A percentile compares a stretch with the other conserved stretches of the same genome.
phyloP scores from a whole-genome alignment of 495 filamentous ascomycete species.

The Podospora appendiculata region DNA sequence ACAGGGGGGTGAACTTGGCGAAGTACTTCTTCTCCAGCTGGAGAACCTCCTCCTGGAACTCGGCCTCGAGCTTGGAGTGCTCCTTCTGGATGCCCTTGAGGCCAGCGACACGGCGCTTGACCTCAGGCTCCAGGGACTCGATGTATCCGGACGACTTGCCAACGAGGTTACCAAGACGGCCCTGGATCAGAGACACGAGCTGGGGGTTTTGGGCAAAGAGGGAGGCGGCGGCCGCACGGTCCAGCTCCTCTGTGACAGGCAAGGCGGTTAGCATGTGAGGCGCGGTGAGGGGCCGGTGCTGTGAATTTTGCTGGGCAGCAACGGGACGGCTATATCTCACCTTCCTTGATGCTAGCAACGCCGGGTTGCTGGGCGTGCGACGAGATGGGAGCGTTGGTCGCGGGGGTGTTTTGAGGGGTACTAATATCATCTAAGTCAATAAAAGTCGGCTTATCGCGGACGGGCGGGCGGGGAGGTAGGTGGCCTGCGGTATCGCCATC shows the following conservation, averaged over 20 bases:
- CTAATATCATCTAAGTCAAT: constrained; percentile 36
- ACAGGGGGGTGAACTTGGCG: constrained; percentile 94
- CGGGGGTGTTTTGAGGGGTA: constrained; percentile 94
- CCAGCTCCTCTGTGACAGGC: constrained; percentile 67
- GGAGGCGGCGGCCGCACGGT: constrained; percentile 76
- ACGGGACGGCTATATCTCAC: constrained; percentile 37
- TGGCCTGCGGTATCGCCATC: not conserved
- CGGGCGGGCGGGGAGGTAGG: not conserved
- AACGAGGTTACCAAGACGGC: constrained; percentile 86
- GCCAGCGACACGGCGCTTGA: constrained; percentile 88
- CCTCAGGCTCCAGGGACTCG: constrained; percentile 80
- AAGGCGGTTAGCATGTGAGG: constrained; percentile 1
- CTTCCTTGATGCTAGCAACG: constrained; percentile 94
- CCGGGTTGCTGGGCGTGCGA: constrained; percentile 95
- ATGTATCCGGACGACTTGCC: constrained; percentile 96
- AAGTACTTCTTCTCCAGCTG: constrained; percentile 99
- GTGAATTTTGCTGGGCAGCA: constrained; percentile 16
- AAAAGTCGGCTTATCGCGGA: constrained; percentile 17
- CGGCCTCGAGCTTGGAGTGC: constrained; percentile 92
- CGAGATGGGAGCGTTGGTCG: constrained; percentile 90
- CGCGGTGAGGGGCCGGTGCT: too few relatives aligned
- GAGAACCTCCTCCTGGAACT: constrained; percentile 96
- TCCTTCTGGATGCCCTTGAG: constrained; percentile 98
- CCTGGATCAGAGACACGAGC: constrained; percentile 93
- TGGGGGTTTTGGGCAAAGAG: constrained; percentile 91